Base-by-base conservation (phyloP, 2,329 filamentous ascomycete genomes). In the Penicillium polonicum region DNA sequence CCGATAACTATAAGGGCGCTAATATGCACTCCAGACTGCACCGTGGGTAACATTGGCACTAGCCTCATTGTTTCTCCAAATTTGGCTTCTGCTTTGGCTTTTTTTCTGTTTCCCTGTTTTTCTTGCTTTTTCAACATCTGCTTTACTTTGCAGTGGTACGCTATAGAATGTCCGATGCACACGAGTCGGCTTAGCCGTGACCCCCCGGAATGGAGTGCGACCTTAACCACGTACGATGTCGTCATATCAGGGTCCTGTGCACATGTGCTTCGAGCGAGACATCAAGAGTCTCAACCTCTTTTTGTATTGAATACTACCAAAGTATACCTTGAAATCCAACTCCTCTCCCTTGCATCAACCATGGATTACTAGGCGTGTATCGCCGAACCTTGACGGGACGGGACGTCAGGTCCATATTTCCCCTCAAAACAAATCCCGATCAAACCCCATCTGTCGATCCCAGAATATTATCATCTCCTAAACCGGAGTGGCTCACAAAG, bases 331-430 rank as follows among this genome's bases (percentile, higher is more conserved):
- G n/a, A 19, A 49, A 25, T 9, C n/a, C 21, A 52, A 49, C 43
- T 39, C 29, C 68, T 68, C 46, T 52, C 48, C 70, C 70, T 72
- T 72, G 66, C 67, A 58, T 67, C 63, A 64, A 68, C 67, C 67
- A 57, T 72, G 68, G 70, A 52, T 68, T 67, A 60, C 51, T 60
- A 60, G 61, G n/a, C 62, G 67, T 69, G 66, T 65, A 64, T 61
- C 60, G 67, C 67, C 67, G 65, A 73, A 73, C 72, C 69, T 74
- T 73, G 68, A 73, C 72, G 72, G 72, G 68, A 70, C 72, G 72
- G 71, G 65, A 70, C 71, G 70, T 67, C 42, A 45, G 55, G 54
- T 50, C 51, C 55, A 60, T 54, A 60, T 54, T 48, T 38, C 33
- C 44, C 31, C 41, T 49, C 50, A 44, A 3, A 27, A 42, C 15